Conservation (phyloP, 371 early-diverging fungal genomes). For the Enterocytospora artemiae region DNA sequence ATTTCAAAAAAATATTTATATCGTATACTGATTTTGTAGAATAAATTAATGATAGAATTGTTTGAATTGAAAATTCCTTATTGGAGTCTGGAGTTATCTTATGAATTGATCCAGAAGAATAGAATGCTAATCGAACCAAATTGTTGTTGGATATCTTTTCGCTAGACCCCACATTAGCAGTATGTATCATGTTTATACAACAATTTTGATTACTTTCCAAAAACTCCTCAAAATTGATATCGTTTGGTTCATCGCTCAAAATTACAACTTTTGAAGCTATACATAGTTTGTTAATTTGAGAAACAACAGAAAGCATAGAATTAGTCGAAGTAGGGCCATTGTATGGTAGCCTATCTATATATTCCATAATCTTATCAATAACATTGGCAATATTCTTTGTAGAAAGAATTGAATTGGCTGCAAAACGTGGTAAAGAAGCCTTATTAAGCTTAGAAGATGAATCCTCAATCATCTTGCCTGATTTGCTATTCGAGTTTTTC, state of each 20-base stretch:
- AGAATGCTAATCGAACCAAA: conserved; percentile 1
- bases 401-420: conserved; percentile 20
- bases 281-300: conserved; percentile 5
- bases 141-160: conserved; percentile 12
- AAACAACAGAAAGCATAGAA: conserved; percentile 2
- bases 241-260: conserved; percentile 3
- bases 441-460: too few species aligned
- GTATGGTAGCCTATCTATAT: not conserved
- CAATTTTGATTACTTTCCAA: conserved; percentile 4
- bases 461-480: too few species aligned
- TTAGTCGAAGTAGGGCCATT: conserved; percentile 1
- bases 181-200: conserved; percentile 5
- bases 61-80: not conserved
- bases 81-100: not conserved
- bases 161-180: not conserved
- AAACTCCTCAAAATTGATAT: conserved; percentile 16
- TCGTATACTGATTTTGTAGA: conserved; percentile 24
- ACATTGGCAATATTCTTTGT: conserved; percentile 6
- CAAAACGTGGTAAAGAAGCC: conserved; percentile 6
- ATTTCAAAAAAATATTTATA: conserved; percentile 33
- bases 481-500: too few species aligned
- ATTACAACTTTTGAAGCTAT: conserved; percentile 30
- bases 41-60: conserved; percentile 22
- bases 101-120: conserved; percentile 16
- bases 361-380: not conserved